These are phyloP conservation scores for Sporothrix variecibatus DNA, from an alignment of 2,329 filamentous ascomycete genomes.

Conservation along the genomic window DNA sequence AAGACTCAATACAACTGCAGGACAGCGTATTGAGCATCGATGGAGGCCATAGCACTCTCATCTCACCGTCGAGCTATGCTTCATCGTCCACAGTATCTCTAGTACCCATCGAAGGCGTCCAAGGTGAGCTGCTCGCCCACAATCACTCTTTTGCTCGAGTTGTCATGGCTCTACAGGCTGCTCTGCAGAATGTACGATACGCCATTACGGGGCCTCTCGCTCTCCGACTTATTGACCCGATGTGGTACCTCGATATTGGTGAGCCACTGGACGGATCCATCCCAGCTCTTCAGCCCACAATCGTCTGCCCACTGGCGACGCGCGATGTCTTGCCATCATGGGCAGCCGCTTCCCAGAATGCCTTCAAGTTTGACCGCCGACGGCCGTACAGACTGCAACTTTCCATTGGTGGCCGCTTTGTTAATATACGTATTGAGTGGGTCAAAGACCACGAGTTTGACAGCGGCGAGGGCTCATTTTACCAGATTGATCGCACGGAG, in stretches of 20 bases:
- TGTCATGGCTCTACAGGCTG: constrained; percentile 43
- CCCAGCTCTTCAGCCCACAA: constrained; percentile 23
- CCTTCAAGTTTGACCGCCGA: constrained; percentile 37
- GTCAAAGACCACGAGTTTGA: constrained; percentile 31
- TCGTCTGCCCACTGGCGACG: constrained; percentile 45
- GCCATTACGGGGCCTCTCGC: constrained; percentile 50
- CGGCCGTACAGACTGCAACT: constrained; percentile 42
- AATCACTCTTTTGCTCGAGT: constrained; percentile 38
- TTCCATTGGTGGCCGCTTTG: constrained; percentile 34
- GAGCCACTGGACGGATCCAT: not conserved
- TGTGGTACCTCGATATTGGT: not conserved
- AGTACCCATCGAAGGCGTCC: not conserved
- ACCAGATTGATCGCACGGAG: not conserved
- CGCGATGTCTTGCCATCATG: constrained; percentile 44
- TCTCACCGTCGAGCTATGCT: not conserved
- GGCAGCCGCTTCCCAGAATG: constrained; percentile 39
- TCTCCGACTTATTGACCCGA: constrained; percentile 34
- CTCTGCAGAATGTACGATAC: constrained; percentile 49
- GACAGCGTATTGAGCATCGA: not conserved
- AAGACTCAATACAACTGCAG: not conserved
- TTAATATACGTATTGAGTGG: constrained; percentile 43
- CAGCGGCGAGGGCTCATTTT: not conserved
- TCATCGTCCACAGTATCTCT: not conserved
- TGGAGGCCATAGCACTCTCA: not conserved
- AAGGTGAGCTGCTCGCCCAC: not conserved